A percentile compares a stretch with the other conserved stretches of the same genome.
Evolutionary conservation across 768 basidiomycete species (phyloP).

Genomic region (Calocybe indica): DNA sequence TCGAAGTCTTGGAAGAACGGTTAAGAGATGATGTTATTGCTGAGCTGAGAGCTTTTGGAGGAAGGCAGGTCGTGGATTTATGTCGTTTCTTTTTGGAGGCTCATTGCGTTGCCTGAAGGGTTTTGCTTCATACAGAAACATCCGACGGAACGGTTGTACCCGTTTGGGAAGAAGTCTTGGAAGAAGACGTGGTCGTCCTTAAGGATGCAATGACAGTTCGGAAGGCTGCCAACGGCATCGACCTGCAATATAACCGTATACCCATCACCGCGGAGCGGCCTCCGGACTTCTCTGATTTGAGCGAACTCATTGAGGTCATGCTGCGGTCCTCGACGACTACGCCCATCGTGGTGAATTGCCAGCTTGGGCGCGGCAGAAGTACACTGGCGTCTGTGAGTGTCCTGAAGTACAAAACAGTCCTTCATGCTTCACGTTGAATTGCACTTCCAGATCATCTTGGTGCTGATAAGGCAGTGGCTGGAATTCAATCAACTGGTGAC

Average conservation of each 20-base stretch:
- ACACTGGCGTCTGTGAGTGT: conserved; percentile 76
- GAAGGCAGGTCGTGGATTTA: conserved; percentile 44
- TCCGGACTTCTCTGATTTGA: conserved; percentile 69
- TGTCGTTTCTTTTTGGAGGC: background rate
- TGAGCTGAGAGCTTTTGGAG: conserved; percentile 80
- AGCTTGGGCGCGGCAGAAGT: conserved; percentile 88
- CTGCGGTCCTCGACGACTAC: conserved; percentile 63
- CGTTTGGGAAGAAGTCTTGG: conserved; percentile 86
- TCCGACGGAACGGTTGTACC: conserved; percentile 85
- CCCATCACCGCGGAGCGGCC: conserved; percentile 90
- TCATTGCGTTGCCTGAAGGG: conserved; percentile 28
- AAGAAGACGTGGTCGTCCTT: conserved; percentile 68
- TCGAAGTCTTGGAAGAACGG: conserved; percentile 89
- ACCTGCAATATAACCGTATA: conserved; percentile 75
- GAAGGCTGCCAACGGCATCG: conserved; percentile 38
- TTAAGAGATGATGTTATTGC: conserved; percentile 82
- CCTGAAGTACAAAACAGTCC: background rate
- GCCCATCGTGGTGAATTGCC: conserved; percentile 92
- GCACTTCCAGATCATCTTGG: conserved; percentile 57
- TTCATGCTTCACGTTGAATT: background rate
- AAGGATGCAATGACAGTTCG: conserved; percentile 82
- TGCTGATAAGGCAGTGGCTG: conserved; percentile 84
- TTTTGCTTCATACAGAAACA: conserved; percentile 88
- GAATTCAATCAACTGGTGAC: conserved; percentile 32
- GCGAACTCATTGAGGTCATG: conserved; percentile 74